Conservation (phyloP, 345 rosid genomes). For the Microcos paniculata region DNA sequence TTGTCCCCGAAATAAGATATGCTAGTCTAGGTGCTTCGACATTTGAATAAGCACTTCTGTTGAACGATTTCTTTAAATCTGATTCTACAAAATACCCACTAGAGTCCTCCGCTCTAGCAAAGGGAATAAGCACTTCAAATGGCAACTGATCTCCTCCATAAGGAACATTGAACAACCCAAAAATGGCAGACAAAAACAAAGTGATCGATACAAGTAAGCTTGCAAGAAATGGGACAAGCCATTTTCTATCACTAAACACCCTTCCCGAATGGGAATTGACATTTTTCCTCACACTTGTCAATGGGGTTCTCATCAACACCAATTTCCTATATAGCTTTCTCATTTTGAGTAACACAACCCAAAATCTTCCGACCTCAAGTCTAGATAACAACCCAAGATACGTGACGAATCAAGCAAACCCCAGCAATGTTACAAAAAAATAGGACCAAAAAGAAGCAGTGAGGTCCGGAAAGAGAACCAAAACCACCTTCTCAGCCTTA, state of each 20-base stretch:
- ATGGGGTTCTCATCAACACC: slow-evolving; percentile 37
- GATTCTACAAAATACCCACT: slow-evolving; percentile 75
- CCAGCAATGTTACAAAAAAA: slow-evolving; percentile 16
- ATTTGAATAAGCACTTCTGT: slow-evolving; percentile 20
- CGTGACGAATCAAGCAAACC: slow-evolving; percentile 4
- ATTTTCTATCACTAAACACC: slow-evolving; percentile 69
- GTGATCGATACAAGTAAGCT: slow-evolving; percentile 73
- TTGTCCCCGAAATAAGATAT: slow-evolving; percentile 89
- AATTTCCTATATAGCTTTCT: slow-evolving; percentile 49
- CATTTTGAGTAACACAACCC: slow-evolving; percentile 28
- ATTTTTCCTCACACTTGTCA: slow-evolving; percentile 50
- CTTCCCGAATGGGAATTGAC: slow-evolving; percentile 62
- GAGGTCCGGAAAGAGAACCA: slow-evolving; percentile 29
- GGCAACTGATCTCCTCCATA: slow-evolving; percentile 48
- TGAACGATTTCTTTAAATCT: slow-evolving; percentile 39
- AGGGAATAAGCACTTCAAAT: slow-evolving; percentile 45
- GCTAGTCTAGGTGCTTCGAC: slow-evolving; percentile 75
- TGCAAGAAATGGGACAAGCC: slow-evolving; percentile 77
- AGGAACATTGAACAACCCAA: slow-evolving; percentile 41
- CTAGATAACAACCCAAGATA: not conserved
- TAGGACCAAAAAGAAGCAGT: slow-evolving; percentile 25
- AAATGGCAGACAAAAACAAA: slow-evolving; percentile 48
- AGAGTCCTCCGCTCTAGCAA: slow-evolving; percentile 47
- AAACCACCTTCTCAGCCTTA: slow-evolving; percentile 27
- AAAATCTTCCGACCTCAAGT: not conserved